phyloP scores from a whole-genome alignment of 2,329 filamentous ascomycete species.

The Penicillium fuscoglaucum region DNA sequence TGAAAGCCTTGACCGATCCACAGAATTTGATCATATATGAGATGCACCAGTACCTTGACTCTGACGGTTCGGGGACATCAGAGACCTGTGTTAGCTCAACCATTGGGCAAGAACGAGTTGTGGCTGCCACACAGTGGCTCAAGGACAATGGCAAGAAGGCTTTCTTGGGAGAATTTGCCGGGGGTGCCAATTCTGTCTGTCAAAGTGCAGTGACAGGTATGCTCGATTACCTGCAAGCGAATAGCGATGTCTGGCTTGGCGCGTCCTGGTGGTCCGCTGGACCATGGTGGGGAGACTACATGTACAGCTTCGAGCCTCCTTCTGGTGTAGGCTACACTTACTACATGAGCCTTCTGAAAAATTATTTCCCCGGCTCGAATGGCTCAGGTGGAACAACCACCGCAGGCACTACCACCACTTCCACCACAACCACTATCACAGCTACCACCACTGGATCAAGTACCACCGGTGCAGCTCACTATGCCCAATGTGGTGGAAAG shows the following conservation, averaged over 20 bases:
- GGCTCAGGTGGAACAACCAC: conserved; percentile 8
- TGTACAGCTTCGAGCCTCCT: conserved; percentile 36
- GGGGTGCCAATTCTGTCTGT: conserved; percentile 48
- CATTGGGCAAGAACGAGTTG: conserved; percentile 55
- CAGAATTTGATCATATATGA: conserved; percentile 58
- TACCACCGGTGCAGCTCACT: conserved; percentile 16
- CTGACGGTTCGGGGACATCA: conserved; percentile 55
- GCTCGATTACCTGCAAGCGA: conserved; percentile 55
- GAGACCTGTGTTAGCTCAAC: conserved; percentile 54
- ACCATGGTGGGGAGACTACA: conserved; percentile 57
- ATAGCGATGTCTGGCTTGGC: conserved; percentile 60
- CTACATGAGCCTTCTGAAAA: conserved; percentile 30
- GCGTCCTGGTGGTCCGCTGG: conserved; percentile 61
- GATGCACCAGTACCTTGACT: conserved; percentile 64
- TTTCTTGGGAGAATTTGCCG: conserved; percentile 60
- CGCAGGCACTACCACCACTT: neutral
- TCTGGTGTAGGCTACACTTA: conserved; percentile 30
- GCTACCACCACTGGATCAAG: neutral
- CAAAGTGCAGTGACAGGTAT: conserved; percentile 54
- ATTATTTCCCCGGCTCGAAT: conserved; percentile 4
- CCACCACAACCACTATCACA: conserved; percentile 2
- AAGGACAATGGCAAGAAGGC: conserved; percentile 56
- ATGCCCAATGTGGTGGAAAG: conserved; percentile 36
- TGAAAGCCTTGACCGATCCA: conserved; percentile 53
- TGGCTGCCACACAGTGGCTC: conserved; percentile 48